Conservation (phyloP, 2,329 filamentous ascomycete species). For the Trichoderma koningii region DNA sequence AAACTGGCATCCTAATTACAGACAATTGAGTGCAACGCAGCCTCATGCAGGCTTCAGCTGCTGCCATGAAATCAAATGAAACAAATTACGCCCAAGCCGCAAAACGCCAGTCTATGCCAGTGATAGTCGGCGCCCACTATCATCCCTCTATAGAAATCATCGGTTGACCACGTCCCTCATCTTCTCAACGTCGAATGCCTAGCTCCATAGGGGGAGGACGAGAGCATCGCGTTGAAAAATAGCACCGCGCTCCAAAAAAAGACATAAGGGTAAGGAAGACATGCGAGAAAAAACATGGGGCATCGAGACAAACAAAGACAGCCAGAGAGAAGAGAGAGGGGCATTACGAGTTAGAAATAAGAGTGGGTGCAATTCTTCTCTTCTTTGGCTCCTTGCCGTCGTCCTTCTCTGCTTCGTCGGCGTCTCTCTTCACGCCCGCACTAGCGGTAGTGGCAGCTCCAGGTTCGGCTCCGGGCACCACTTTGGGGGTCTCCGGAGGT, state of each 20-base stretch:
- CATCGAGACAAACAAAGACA: not conserved
- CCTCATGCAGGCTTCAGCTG: not conserved
- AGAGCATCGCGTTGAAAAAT: not conserved
- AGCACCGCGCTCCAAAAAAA: constrained; percentile 8
- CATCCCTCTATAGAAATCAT: constrained; percentile 20
- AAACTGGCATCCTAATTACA: not conserved
- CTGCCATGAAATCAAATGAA: not conserved
- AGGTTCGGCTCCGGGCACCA: constrained; percentile 25
- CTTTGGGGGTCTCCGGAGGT: constrained; percentile 81
- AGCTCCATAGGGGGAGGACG: not conserved
- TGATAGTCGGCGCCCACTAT: constrained; percentile 31
- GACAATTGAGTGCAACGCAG: not conserved
- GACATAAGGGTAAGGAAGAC: not conserved
- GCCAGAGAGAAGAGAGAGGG: not conserved
- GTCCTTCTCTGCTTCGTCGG: constrained; percentile 56
- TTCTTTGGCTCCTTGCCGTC: constrained; percentile 63
- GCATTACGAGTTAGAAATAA: constrained; percentile 41
- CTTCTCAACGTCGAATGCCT: not conserved
- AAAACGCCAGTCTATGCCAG: constrained; percentile 39
- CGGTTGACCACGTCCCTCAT: not conserved
- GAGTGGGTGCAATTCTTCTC: constrained; percentile 69
- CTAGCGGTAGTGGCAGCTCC: constrained; percentile 32
- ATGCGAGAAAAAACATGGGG: not conserved
- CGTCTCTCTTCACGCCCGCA: constrained; percentile 58
- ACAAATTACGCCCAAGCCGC: constrained; percentile 27